Percentiles rank a stretch among this genome's conserved stretches.
Conservation (phyloP, 371 early-diverging fungal genomes). For the Rhizopus sp. region DNA sequence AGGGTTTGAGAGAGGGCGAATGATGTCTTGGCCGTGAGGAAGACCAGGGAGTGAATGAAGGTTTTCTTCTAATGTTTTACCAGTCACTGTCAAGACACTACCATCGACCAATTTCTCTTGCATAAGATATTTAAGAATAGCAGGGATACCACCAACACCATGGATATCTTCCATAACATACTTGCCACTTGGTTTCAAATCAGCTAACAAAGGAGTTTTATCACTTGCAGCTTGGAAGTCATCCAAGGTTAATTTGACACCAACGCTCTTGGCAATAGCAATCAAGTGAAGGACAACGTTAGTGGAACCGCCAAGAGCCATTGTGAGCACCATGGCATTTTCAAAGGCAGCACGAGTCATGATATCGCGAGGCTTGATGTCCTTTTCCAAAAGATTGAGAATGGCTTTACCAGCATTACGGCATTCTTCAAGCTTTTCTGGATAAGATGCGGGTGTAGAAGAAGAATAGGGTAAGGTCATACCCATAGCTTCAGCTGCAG, state of each 20-base stretch:
- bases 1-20: slow-evolving; percentile 82
- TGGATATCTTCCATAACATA: slow-evolving; percentile 91
- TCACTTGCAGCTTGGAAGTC: slow-evolving; percentile 92
- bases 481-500: slow-evolving; percentile 96
- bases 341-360: slow-evolving; percentile 94
- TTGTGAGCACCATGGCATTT: slow-evolving; percentile 90
- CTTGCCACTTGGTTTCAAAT: slow-evolving; percentile 92
- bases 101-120: slow-evolving; percentile 74
- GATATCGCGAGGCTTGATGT: slow-evolving; percentile 92
- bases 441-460: slow-evolving; percentile 85
- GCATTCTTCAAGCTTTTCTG: slow-evolving; percentile 89
- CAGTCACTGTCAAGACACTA: slow-evolving; percentile 85
- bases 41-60: slow-evolving; percentile 68
- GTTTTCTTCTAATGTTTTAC: slow-evolving; percentile 85
- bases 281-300: slow-evolving; percentile 95
- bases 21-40: slow-evolving; percentile 83
- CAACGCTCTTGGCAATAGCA: slow-evolving; percentile 88
- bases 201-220: slow-evolving; percentile 91
- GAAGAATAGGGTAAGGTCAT: slow-evolving; percentile 93
- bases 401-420: slow-evolving; percentile 80
- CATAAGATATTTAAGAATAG: slow-evolving; percentile 83
- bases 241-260: slow-evolving; percentile 79
- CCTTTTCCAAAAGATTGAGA: slow-evolving; percentile 79
- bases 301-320: slow-evolving; percentile 95
- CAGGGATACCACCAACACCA: slow-evolving; percentile 82